Evolutionary conservation across 75 land plant genomes (phyloP).

Genomic region (Adiantum capillusveneris): DNA sequence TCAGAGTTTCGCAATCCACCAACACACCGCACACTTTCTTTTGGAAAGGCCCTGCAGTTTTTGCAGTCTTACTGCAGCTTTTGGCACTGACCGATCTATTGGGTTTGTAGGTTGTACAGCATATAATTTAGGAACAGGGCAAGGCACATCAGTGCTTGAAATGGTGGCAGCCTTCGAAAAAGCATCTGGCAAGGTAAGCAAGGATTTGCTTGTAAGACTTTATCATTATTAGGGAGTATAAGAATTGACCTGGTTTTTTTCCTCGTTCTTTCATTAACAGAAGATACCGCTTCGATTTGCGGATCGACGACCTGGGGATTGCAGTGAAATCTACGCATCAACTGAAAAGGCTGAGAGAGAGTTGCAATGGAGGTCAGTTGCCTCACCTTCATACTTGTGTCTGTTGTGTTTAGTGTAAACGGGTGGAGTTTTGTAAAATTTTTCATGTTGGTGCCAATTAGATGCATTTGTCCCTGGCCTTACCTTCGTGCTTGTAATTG

Average conservation of each 20-base stretch:
- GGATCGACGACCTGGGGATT: conserved; percentile 70
- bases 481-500: no score
- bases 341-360: conserved; percentile 68
- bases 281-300: conserved; percentile 66
- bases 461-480: no score
- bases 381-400: no score
- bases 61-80: no score
- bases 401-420: no score
- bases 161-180: conserved; percentile 88
- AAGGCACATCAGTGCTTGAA: conserved; percentile 76
- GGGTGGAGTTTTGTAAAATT: no score
- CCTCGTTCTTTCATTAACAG: conserved; percentile 23
- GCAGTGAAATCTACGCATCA: conserved; percentile 61
- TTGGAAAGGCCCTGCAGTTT: no score
- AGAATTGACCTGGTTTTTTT: background rate
- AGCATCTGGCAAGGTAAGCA: conserved; percentile 78
- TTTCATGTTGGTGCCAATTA: no score
- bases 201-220: no score
- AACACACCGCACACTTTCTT: no score
- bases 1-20: no score
- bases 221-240: background rate
- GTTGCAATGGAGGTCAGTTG: conserved; percentile 66
- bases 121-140: conserved; percentile 81
- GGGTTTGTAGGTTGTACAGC: conserved; percentile 64
- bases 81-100: no score